Evolutionary conservation across 108 stramenopile genomes (phyloP), one percentile per base, ranked within the genome.

Genomic region (Epithemia pelagica): DNA sequence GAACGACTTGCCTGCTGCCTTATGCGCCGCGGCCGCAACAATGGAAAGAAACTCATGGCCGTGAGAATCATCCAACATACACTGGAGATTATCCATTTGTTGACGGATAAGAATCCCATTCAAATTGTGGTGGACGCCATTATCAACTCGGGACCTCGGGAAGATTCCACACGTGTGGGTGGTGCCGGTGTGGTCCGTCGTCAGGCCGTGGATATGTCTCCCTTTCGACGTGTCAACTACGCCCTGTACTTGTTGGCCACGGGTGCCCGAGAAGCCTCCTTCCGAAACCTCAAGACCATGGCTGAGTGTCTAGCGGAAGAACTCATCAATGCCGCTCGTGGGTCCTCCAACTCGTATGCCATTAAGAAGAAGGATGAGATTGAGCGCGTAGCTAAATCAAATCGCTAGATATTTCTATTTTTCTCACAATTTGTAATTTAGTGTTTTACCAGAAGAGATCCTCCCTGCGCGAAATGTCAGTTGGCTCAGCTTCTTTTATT

Each of bases 341-440:
- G 99, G 63, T 96, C 96, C 58, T 96, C 95, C 76, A 99, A 99
- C 97, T 92, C 88, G 31, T 98, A 98, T 74, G 99, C 99, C 71
- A 99, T 99, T 91, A 99, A 99, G 97, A 99, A 99, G 88, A 99
- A 99, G 96, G 99, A 99, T 80, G 99, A 99, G 81, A 97, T 99
- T 74, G 98, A 99, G 91, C 98, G 98, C 87, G 99, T 99, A 67
- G 93, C 98, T 89, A 99, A 99, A 96, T 95, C 93, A 62, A 98
- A 98, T 82, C 95, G 99, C 82, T 99, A 98, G 37, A 46, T 46
- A n/a, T n/a, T n/a, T n/a, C n/a, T n/a, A n/a, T n/a, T n/a, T n/a
- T n/a, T n/a, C n/a, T n/a, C n/a, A n/a, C n/a, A n/a, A n/a, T n/a
- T n/a, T n/a, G n/a, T n/a, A n/a, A n/a, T n/a, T n/a, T n/a, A n/a